A percentile compares a stretch with the other conserved stretches of the same genome.
These are phyloP conservation scores for Globisporangium nunn DNA, from an alignment of 352 stramenopile species.

Conservation along the genomic window DNA sequence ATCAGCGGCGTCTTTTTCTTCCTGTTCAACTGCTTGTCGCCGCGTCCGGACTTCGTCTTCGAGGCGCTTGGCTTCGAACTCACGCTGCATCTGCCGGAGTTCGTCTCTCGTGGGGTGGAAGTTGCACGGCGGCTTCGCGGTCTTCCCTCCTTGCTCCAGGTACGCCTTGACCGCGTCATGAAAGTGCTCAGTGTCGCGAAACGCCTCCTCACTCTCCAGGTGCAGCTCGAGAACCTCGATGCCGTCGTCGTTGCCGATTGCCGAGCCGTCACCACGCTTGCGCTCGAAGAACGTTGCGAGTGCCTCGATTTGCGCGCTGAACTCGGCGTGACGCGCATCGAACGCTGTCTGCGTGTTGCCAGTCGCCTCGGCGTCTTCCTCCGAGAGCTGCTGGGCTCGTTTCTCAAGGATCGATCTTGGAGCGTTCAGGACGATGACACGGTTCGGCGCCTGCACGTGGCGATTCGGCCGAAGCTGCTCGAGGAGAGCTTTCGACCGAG, in stretches of 20 bases:
- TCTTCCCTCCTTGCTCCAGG: slow-evolving; percentile 62
- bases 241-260: slow-evolving; percentile 11
- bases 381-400: slow-evolving; percentile 42
- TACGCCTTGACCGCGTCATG: slow-evolving; percentile 53
- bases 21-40: slow-evolving; percentile 34
- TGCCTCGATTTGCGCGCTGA: slow-evolving; percentile 36
- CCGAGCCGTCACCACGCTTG: not conserved
- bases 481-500: slow-evolving; percentile 35
- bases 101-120: slow-evolving; percentile 80
- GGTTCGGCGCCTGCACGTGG: slow-evolving; percentile 49
- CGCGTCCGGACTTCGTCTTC: slow-evolving; percentile 32
- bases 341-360: slow-evolving; percentile 65
- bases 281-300: slow-evolving; percentile 62
- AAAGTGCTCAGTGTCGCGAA: slow-evolving; percentile 30
- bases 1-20: slow-evolving; percentile 38
- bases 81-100: slow-evolving; percentile 32
- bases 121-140: slow-evolving; percentile 47
- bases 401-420: slow-evolving; percentile 42
- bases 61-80: slow-evolving; percentile 35
- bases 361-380: slow-evolving; percentile 45
- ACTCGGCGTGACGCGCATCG: slow-evolving; percentile 36
- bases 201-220: slow-evolving; percentile 37
- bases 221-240: slow-evolving; percentile 69
- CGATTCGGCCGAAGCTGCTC: slow-evolving; percentile 29
- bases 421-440: slow-evolving; percentile 55